These are phyloP conservation scores for Excoecaria cochinchinensis DNA, from an alignment of 345 rosid genomes.

Conservation along the genomic window DNA sequence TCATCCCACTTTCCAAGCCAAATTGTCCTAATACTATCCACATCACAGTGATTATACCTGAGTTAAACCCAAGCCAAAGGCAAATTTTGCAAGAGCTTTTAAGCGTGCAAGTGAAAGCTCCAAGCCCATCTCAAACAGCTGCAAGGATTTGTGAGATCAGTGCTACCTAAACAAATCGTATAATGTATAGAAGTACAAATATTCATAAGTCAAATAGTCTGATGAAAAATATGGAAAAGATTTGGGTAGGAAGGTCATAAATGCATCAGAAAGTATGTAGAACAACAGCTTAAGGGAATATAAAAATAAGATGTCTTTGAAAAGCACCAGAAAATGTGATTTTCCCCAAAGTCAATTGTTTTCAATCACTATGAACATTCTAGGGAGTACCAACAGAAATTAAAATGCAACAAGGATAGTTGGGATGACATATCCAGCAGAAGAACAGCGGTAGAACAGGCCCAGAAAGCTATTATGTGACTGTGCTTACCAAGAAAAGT, in stretches of 20 bases:
- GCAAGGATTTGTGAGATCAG: constrained; percentile 30
- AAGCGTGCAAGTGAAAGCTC: constrained; percentile 97
- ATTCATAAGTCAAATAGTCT: constrained; percentile 6
- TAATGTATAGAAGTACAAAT: constrained; percentile 6
- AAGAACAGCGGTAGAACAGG: constrained; percentile 9
- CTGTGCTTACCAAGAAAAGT: constrained; percentile 77
- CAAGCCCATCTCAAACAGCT: constrained; percentile 98
- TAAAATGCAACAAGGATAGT: background rate
- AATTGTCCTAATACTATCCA: background rate
- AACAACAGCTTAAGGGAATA: background rate
- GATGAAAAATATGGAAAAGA: background rate
- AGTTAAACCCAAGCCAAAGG: constrained; percentile 95
- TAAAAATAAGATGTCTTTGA: too few species aligned
- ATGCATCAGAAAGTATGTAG: background rate
- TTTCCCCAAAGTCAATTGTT: background rate
- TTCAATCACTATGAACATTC: background rate
- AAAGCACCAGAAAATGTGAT: background rate
- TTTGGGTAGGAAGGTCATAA: background rate
- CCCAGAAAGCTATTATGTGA: constrained; percentile 1
- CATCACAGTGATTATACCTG: constrained; percentile 55
- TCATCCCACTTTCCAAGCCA: constrained; percentile 7
- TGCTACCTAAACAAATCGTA: constrained; percentile 17
- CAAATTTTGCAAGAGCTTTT: constrained; percentile 93
- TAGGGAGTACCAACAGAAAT: background rate
- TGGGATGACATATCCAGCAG: background rate